Base-by-base conservation (phyloP, 345 rosid species). In the Linum tenue region DNA sequence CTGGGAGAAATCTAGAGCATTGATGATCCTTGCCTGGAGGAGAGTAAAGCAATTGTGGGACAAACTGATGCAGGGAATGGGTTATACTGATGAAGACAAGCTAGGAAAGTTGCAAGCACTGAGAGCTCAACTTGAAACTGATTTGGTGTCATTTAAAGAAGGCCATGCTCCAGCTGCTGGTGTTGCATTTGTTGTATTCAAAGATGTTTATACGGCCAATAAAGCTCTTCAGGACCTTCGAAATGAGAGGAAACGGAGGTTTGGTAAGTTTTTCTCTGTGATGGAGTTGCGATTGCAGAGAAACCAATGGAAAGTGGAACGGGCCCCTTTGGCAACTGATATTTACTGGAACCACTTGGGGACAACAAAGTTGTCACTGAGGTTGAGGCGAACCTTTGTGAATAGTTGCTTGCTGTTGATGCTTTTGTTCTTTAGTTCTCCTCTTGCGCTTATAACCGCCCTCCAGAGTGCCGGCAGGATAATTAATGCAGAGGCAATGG, bases 281-380 rank as follows among this genome's bases (percentile, higher is more conserved):
- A 78, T 81, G 77, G 99, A 90, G 75, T 76, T 94, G 69, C 80
- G 87, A 73, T 74, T 94, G 39, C 97, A 86, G 77, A 88, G 96
- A 80, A 94, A 90, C 79, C 96, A 88, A 60, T 94, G 99, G 99
- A 94, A 85, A 82, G 97, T 94, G 4, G 97, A 90, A 56, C 82
- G 97, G 78, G 97, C 99, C 7, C 97, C 97, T 0, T 75, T 90
- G 75, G 97, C 99, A 15, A 79, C 97, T 16, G 99, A 94, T 72
- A 94, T 94, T 53, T 90, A 94, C 71, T 90, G 99, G 99, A 94
- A 88, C 64, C 85, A 94, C 85, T 73, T 94, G 82, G 99, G 99
- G 51, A 70, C 85, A 36, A 82, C 99, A 39, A 90, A 90, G 72
- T 63, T 84, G 42, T 92, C 96, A 1, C 70, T 86, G 67, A 85